phyloP scores from a whole-genome alignment of 2,329 filamentous ascomycete species.

The Sclerotiophoma versabilis region DNA sequence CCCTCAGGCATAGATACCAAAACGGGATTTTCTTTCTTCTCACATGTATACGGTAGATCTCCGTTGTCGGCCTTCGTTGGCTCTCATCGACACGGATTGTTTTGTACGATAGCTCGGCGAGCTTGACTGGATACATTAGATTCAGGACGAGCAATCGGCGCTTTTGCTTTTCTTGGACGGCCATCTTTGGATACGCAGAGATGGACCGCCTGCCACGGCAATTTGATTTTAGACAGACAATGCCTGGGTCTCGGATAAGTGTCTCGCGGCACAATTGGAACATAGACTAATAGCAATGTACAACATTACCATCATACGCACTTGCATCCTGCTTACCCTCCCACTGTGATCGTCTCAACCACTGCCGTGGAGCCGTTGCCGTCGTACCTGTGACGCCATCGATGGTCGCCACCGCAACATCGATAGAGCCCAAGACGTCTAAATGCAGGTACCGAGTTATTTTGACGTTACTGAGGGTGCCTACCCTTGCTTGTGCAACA shows the following conservation, averaged over 20 bases:
- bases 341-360: conserved; percentile 21
- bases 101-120: conserved; percentile 46
- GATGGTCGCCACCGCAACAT: conserved; percentile 31
- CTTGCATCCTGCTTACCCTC: conserved; percentile 9
- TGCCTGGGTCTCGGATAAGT: conserved; percentile 43
- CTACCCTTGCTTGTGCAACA: conserved; percentile 48
- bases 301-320: conserved; percentile 25
- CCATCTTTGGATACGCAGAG: conserved; percentile 27
- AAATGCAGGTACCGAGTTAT: conserved; percentile 32
- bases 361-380: conserved; percentile 16
- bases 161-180: conserved; percentile 44
- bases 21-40: conserved; percentile 39
- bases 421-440: conserved; percentile 23
- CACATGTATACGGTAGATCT: conserved; percentile 44
- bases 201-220: conserved; percentile 29
- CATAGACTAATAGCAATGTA: conserved; percentile 49
- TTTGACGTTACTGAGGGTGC: conserved; percentile 26
- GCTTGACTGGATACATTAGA: conserved; percentile 33
- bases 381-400: conserved; percentile 39
- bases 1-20: conserved; percentile 51
- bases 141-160: conserved; percentile 42
- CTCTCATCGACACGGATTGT: conserved; percentile 36
- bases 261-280: conserved; percentile 43
- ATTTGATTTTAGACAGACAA: conserved; percentile 36
- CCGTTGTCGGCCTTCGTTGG: conserved; percentile 45